Evolutionary conservation across 306 rosid species (phyloP), one percentile per base, ranked within the genome.

Genomic region (Cucurbita moschata): DNA sequence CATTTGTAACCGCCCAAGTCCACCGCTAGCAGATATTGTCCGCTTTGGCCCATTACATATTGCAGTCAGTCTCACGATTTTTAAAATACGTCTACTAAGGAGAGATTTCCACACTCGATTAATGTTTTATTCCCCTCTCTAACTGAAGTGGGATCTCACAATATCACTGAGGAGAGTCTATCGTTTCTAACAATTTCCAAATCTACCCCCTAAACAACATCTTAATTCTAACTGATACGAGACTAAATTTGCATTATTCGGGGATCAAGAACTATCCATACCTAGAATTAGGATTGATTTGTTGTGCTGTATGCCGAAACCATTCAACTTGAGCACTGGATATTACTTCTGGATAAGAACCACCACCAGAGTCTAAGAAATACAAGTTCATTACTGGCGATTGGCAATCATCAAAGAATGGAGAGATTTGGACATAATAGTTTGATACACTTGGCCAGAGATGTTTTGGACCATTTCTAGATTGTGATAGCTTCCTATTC

Each of bases 301-400:
- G 83, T 76, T 74, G 21, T 67, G 92, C 58, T 79, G 82, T 90
- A 42, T 59, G 52, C 53, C 0, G 69, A 78, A 93, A 86, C 98
- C 98, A 90, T 69, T 90, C 82, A 14, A 79, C 83, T 77, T 90
- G 98, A 71, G 77, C 70, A 54, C 78, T 82, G 23, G 97, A 90
- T 76, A 93, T 83, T 70, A 92, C 73, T 87, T 88, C 81, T 1
- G 96, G 96, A 76, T 88, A 93, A 55, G 96, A 87, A 64, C 96
- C 98, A n/a, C 96, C 98, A 5, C 96, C 96, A 63, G 98, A 93
- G 82, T 93, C 98, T 51, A 93, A 83, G 79, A 93, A 88, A 78
- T 88, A 90, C 46, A 90, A 81, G 79, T 84, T 83, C 52, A 85
- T 91, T 72, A 88, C 81, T 0, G 94, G 88, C 46, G 87, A 77